Evolutionary conservation across 2,329 filamentous ascomycete genomes (phyloP).

Genomic region (Fusarium torulosum): DNA sequence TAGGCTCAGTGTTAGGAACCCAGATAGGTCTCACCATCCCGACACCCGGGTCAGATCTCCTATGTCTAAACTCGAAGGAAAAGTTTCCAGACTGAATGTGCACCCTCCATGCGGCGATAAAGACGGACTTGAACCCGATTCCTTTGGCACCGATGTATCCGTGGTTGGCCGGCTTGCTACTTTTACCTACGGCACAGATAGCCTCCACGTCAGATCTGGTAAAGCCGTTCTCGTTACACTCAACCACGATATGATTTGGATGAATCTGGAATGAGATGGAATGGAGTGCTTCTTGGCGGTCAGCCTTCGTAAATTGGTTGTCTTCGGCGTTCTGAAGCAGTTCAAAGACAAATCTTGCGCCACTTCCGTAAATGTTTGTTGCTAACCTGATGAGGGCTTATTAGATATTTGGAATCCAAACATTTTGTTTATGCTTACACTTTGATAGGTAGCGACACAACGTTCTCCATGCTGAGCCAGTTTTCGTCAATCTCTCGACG

Average conservation of each 20-base stretch:
- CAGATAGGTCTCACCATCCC: not conserved
- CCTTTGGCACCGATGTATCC: not conserved
- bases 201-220: constrained; percentile 16
- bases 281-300: fast-evolving
- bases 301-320: constrained; percentile 17
- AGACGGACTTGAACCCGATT: not conserved
- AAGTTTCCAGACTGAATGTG: not conserved
- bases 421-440: constrained; percentile 3
- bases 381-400: constrained; percentile 7
- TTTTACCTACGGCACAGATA: constrained; percentile 34
- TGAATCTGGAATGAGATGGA: constrained; percentile 36
- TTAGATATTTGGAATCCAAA: fast-evolving
- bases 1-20: not conserved
- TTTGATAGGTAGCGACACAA: constrained; percentile 31
- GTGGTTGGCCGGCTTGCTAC: constrained; percentile 12
- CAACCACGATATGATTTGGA: constrained; percentile 29
- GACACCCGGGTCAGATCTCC: not conserved
- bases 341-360: constrained; percentile 38
- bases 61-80: not conserved
- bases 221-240: constrained; percentile 40
- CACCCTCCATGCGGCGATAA: not conserved
- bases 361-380: constrained; percentile 38
- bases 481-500: constrained; percentile 36
- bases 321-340: constrained; percentile 42
- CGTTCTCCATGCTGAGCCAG: constrained; percentile 31